phyloP scores from a whole-genome alignment of 192 early-diverging fungal genomes.

The Thamnidium elegans region DNA sequence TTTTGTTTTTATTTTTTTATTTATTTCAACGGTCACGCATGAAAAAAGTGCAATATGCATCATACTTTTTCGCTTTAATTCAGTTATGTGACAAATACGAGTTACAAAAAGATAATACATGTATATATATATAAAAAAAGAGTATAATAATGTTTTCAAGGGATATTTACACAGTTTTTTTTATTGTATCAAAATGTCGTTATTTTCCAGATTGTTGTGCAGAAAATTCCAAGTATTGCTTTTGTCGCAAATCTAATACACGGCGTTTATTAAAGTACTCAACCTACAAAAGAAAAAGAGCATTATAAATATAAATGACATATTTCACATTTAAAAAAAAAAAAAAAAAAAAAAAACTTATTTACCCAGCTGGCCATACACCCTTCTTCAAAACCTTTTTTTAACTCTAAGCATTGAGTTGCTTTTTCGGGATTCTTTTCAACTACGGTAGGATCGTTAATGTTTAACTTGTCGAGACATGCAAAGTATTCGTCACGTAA shows the following conservation, averaged over 20 bases:
- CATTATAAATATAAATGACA: not conserved
- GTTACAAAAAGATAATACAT: not conserved
- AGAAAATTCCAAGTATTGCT: constrained; percentile 44
- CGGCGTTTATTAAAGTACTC: constrained; percentile 59
- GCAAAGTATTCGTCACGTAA: constrained; percentile 75
- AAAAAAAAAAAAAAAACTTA: not conserved
- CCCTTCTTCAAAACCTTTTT: constrained; percentile 56
- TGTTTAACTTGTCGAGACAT: constrained; percentile 66
- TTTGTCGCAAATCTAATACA: constrained; percentile 47
- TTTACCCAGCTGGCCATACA: constrained; percentile 75
- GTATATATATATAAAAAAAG: not conserved
- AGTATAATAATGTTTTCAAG: not conserved
- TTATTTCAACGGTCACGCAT: not conserved
- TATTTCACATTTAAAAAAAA: too few relatives aligned
- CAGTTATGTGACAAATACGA: not conserved
- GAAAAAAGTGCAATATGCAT: not conserved
- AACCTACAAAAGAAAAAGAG: constrained; percentile 30
- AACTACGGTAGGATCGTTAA: constrained; percentile 54
- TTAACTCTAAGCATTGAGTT: constrained; percentile 46
- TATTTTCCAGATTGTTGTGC: constrained; percentile 33
- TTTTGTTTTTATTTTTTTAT: constrained; percentile 4
- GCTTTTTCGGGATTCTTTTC: constrained; percentile 40
- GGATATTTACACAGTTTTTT: not conserved
- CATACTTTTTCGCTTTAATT: too few relatives aligned
- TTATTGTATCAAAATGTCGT: not conserved